Percentiles rank a stretch among this genome's conserved stretches.
Conservation (phyloP, 306 rosid genomes). For the Styphnolobium japonicum region DNA sequence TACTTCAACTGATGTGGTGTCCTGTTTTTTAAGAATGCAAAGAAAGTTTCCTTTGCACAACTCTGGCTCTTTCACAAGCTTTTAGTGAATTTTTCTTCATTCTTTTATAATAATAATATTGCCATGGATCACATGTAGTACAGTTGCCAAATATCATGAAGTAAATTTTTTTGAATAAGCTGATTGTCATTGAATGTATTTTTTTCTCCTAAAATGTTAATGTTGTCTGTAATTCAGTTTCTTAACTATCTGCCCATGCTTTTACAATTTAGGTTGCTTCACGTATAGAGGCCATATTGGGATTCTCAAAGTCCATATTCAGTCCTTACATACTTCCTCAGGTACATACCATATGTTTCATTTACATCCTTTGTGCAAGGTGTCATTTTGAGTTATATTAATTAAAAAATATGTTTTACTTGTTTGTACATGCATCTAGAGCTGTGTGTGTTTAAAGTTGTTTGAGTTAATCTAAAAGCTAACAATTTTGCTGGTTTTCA, state of each 20-base stretch:
- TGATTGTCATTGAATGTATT: neutral
- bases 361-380: constrained; percentile 12
- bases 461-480: neutral
- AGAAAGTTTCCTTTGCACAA: neutral
- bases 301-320: constrained; percentile 60
- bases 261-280: constrained; percentile 56
- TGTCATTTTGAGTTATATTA: neutral
- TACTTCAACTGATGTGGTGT: neutral
- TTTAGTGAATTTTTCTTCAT: neutral
- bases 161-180: neutral
- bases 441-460: neutral
- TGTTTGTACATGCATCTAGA: neutral
- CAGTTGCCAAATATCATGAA: constrained; percentile 13
- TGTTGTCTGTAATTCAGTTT: neutral
- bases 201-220: neutral
- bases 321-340: constrained; percentile 73
- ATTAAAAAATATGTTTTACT: neutral
- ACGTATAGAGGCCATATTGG: constrained; percentile 63
- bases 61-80: neutral
- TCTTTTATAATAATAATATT: neutral
- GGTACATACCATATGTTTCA: constrained; percentile 38
- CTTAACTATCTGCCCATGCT: neutral
- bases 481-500: neutral
- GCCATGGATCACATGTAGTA: neutral
- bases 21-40: constrained; percentile 2